Base-by-base conservation (phyloP, 768 basidiomycete genomes). In the Stropharia rugosoannulata region DNA sequence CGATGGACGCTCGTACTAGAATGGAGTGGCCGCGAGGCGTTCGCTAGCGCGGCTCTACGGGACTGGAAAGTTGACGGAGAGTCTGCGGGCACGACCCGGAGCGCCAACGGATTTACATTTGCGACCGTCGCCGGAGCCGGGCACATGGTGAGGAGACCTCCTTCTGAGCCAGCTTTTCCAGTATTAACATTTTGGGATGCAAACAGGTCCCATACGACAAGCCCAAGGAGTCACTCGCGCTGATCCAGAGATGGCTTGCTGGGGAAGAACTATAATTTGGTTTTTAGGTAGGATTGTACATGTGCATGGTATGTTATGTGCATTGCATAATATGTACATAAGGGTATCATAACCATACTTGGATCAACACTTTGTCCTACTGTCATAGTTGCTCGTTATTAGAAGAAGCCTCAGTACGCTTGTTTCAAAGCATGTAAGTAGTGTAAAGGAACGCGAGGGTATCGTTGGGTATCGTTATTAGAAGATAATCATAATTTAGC, bases 1-100 rank as follows among this genome's bases (percentile, higher is more conserved):
- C 73, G 78, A 27, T 93, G 90, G 90, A 82, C 84, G 6, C 69
- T 85, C 48, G 70, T 71, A 27, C 73, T 94, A 58, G 82, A 88
- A 53, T 93, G 92, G 92, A 82, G 79, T 44, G 89, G 89, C 2
- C 70, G 79, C 48, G 62, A 62, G 58, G 79, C 61, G 73, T 76
- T 62, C 82, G 66, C 9, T 48, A 66, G 5, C 55, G 60, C 60
- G 71, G 70, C 74, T 15, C 68, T 85, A 66, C 70, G 78, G 51
- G 80, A 82, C 36, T 93, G 91, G 90, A 61, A 66, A 4, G 72
- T 86, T 0, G 76, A 81, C 50, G 73, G 84, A 67, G 58, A 71
- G 73, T 59, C 69, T 65, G 59, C 58, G 63, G 84, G 69, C 39
- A 64, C 63, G 56, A 71, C 70, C 35, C 70, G 76, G 58, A 69